Evolutionary conservation across 345 rosid species (phyloP).

Genomic region (Eucalyptus melliodora): DNA sequence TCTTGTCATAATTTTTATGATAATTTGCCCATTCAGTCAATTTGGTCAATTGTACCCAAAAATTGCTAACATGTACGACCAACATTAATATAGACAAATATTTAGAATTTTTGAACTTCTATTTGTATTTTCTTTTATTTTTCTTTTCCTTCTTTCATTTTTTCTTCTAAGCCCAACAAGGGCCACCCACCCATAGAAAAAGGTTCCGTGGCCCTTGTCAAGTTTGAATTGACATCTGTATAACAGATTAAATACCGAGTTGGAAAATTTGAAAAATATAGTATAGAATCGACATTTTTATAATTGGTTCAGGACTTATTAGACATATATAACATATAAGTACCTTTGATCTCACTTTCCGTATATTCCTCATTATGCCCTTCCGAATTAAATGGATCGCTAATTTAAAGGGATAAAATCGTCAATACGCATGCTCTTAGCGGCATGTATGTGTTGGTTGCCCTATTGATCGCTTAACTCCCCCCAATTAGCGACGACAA

Average conservation of each 20-base stretch:
- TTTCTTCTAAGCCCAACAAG: rapidly evolving
- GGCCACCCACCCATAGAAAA: not conserved
- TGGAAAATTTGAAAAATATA: not conserved
- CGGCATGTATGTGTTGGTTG: not conserved
- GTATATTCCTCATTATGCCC: not conserved
- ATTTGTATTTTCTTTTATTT: too few species aligned
- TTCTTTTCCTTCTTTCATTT: too few species aligned
- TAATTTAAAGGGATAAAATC: not conserved
- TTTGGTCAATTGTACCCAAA: too few species aligned
- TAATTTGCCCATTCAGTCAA: too few species aligned
- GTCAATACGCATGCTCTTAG: not conserved
- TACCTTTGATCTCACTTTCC: not conserved
- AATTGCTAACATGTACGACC: rapidly evolving
- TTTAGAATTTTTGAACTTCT: too few species aligned
- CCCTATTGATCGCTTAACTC: not conserved
- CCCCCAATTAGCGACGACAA: not conserved
- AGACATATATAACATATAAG: not conserved
- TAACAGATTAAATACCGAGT: rapidly evolving
- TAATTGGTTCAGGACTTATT: not conserved
- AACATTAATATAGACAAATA: too few species aligned
- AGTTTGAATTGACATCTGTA: too few species aligned
- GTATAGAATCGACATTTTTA: rapidly evolving
- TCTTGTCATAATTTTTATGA: too few species aligned
- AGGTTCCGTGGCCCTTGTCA: rapidly evolving
- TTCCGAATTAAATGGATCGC: not conserved